Base-by-base conservation (phyloP, 2,329 filamentous ascomycete genomes). In the Colletotrichum plurivorum region DNA sequence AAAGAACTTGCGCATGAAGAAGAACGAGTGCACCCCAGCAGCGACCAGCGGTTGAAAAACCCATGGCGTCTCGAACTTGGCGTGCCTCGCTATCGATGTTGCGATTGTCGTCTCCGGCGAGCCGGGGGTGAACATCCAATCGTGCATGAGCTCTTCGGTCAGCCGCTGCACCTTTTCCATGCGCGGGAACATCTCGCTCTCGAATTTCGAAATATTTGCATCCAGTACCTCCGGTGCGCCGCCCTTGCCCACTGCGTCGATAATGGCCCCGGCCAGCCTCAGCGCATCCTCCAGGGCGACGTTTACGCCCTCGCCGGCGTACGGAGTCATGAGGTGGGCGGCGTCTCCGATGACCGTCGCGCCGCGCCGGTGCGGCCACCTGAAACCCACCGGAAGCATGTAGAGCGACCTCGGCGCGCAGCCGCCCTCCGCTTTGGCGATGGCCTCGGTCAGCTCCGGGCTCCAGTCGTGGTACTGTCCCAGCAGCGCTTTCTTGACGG, bases 241-340 rank as follows among this genome's bases (percentile, higher is more conserved):
- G 8, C 73, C 72, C 12, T 73, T 70, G 20, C 76, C 58, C 2
- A 71, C 68, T 1, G 75, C 74, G 9, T 70, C 68, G 56, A 80
- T 73, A 69, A 88, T 84, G 7, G 81, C 79, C 36, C 78, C 74
- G 0, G 83, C 84, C 20, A 91, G 79, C 22, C 82, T 76, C 69
- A 85, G 75, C 8, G 87, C 84, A 74, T 91, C 88, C 54, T 84
- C 80, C 75, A 91, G 82, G 1, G 83, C 87, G 20, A 84, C 78
- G 73, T 91, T 90, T 27, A 90, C 88, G 2, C 88, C 88, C 66
- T 89, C 88, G 5, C 89, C 89, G 1, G 85, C 85, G 70, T 85
- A 88, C 0, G 86, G 86, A 1, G 84, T 84, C 86, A 89, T 89
- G 22, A 89, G 73, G 75, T 91, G 88, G 8, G 88, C 88, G 1